Evolutionary conservation across 345 rosid genomes (phyloP), one percentile per base, ranked within the genome.

Genomic region (Raphanus sativus): DNA sequence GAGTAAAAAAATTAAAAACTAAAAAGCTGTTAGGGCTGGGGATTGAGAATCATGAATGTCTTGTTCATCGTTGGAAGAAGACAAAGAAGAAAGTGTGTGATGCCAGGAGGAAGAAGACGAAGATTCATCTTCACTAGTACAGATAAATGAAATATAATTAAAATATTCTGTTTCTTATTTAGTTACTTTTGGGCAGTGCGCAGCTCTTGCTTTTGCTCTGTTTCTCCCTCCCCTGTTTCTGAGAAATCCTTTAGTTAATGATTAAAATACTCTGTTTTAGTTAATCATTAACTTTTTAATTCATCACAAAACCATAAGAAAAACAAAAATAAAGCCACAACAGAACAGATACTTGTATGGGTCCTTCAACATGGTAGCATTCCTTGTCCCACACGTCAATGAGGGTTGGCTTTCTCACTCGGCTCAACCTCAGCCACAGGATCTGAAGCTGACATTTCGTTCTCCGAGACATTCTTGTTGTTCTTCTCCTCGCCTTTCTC

Each of bases 71-170:
- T 7, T 25, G 17, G 65, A 70, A 73, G 63, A 93, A 87, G 72
- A 56, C 26, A 58, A 87, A 86, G n/a, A n/a, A n/a, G n/a, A n/a
- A n/a, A 75, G 70, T 88, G 77, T 94, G 96, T 67, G n/a, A 73
- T 67, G 36, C 34, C 69, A 67, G 4, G 24, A 77, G 3, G 71
- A 77, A 64, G 38, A 67, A 48, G 63, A 74, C 36, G 78, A 73
- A 68, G 70, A 52, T 59, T 66, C 73, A 59, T 72, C 64, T 60
- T 59, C 52, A 16, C 34, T 58, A 21, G 21, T 21, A 71, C 73
- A 42, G 26, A 65, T 65, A 56, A 71, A 59, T 1, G 16, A 38
- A 40, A 1, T 4, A 5, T 50, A 56, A 6, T 4, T 2, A 38
- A 5, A 3, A 1, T 2, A 50, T 74, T 70, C 12, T 62, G 55